Evolutionary conservation across 1,139 yeast species (phyloP), one percentile per base, ranked within the genome.

Genomic region (Yamadazyma dushanensis): DNA sequence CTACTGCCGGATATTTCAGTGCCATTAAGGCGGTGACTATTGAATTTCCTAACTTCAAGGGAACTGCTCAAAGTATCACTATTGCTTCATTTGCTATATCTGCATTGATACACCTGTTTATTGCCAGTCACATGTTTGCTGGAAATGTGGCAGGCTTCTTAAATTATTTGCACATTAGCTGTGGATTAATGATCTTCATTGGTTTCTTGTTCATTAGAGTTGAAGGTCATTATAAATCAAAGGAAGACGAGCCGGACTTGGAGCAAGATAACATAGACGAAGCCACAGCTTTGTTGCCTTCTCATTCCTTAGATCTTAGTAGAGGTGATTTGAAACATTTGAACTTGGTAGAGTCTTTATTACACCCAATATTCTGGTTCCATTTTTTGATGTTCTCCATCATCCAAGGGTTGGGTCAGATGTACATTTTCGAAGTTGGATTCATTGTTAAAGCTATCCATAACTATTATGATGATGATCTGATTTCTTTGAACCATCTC

Each of bases 351-450:
- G 43, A 44, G 11, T 53, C 63, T 1, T 40, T 59, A 6, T 16
- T 37, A 4, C 59, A 56, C 42, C 60, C 64, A 1, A 41, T 57
- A 1, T 80, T 78, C 41, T 49, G 78, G 49, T 59, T 67, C 23
- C 80, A 75, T 47, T 78, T 70, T 46, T 31, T 73, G 8, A 65
- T 82, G 14, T 63, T 84, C 43, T 84, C 89, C 1, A 58, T 77
- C 3, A 61, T 83, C 31, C 83, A 85, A 47, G 86, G 89, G 2
- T 69, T 80, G 41, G 94, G 94, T 8, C 92, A 85, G 54, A 78
- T 83, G 72, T 85, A 83, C 53, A 84, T 85, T 20, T 83, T 76
- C 50, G 76, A 86, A 4, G 78, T 85, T 34, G 95, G 95, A 0
- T 83, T 78, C 49, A 71, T 84, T 29, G 77, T 83, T 17, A 74